Conservation (phyloP, 2,329 filamentous ascomycete genomes). For the Exophiala phaeomuriformis region DNA sequence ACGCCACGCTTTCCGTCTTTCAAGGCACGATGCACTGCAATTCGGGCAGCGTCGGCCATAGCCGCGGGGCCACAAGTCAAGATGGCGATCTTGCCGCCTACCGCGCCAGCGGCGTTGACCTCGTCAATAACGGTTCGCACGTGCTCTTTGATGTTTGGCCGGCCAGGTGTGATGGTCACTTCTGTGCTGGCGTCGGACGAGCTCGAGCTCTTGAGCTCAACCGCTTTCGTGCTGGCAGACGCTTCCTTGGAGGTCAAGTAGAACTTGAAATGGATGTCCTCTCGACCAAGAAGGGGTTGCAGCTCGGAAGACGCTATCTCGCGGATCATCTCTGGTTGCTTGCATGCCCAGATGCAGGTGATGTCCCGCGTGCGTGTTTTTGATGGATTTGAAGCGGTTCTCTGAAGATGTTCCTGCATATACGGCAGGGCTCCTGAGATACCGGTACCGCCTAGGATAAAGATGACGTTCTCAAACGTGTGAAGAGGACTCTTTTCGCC, state of each 20-base stretch:
- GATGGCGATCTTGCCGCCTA: constrained; percentile 31
- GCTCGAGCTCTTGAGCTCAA: constrained; percentile 5
- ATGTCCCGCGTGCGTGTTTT: constrained; percentile 27
- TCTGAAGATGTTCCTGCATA: constrained; percentile 26
- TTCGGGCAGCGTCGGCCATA: constrained; percentile 41
- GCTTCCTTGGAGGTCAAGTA: constrained; percentile 28
- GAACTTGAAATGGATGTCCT: constrained; percentile 31
- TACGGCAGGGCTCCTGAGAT: constrained; percentile 43
- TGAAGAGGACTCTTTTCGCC: constrained; percentile 39
- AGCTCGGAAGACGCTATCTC: constrained; percentile 29
- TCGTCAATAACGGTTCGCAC: constrained; percentile 32
- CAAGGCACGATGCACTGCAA: constrained; percentile 34
- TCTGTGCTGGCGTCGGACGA: background rate
- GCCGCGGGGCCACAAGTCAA: constrained; percentile 40
- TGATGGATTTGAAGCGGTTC: background rate
- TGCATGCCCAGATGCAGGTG: constrained; percentile 32
- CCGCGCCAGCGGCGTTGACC: constrained; percentile 26
- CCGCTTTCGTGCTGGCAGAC: background rate
- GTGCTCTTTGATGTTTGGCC: constrained; percentile 34
- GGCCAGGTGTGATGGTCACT: constrained; percentile 28
- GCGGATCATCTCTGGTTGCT: constrained; percentile 30
- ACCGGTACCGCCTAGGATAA: constrained; percentile 37
- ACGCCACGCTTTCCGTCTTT: constrained; percentile 31
- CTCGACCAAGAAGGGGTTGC: constrained; percentile 24
- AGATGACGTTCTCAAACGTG: constrained; percentile 46